Percentiles rank a stretch among this genome's conserved stretches.
Evolutionary conservation across 2,329 filamentous ascomycete genomes (phyloP).

Genomic region (Torrubiellomyces zombiae): DNA sequence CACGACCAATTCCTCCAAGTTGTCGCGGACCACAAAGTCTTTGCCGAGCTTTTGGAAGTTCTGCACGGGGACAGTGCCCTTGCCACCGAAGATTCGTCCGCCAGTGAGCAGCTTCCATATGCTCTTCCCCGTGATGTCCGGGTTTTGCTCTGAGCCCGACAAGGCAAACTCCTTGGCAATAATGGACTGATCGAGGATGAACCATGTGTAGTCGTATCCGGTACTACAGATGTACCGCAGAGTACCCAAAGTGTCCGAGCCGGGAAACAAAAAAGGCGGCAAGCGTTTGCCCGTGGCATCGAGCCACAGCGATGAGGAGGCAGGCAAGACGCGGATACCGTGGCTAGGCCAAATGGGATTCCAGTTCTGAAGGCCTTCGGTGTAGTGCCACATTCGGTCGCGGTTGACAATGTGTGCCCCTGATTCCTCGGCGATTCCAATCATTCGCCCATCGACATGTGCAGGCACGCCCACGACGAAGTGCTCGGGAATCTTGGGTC

Average conservation of each 20-base stretch:
- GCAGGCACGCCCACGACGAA: conserved; percentile 46
- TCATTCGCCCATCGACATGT: conserved; percentile 48
- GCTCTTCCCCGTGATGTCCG: conserved; percentile 41
- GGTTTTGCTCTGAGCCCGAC: conserved; percentile 47
- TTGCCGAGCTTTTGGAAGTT: conserved; percentile 40
- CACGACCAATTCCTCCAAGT: conserved; percentile 33
- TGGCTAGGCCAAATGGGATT: conserved; percentile 43
- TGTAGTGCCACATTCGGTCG: conserved; percentile 52
- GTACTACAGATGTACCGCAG: conserved; percentile 42
- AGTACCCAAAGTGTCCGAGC: conserved; percentile 39
- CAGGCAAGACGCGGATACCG: conserved; percentile 43
- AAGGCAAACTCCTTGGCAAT: conserved; percentile 45
- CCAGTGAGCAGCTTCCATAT: conserved; percentile 33
- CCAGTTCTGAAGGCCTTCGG: conserved; percentile 45
- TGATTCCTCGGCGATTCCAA: conserved; percentile 33
- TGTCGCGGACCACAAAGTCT: conserved; percentile 43
- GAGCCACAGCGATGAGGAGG: conserved; percentile 45
- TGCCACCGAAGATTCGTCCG: conserved; percentile 32
- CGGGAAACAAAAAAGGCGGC: conserved; percentile 38
- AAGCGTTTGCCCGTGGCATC: conserved; percentile 42
- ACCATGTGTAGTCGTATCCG: conserved; percentile 48
- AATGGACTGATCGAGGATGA: conserved; percentile 40
- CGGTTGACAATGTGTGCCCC: conserved; percentile 42
- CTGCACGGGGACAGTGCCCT: conserved; percentile 37
- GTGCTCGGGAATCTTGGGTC: conserved; percentile 34